Evolutionary conservation across 2,329 filamentous ascomycete species (phyloP).

Genomic region (Lachnellula cervina): DNA sequence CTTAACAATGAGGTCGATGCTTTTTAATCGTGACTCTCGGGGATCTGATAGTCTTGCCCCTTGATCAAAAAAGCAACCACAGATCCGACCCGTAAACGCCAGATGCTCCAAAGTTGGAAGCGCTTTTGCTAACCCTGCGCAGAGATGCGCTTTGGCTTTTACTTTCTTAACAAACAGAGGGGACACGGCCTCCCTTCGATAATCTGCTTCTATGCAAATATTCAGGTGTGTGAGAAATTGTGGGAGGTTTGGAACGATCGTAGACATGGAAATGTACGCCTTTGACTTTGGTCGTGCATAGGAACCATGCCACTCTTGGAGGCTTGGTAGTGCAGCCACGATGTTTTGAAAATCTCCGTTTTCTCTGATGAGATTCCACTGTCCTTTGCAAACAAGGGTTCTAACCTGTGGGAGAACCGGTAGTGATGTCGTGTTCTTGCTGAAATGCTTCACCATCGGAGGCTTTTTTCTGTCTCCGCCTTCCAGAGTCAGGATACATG

Average conservation of each 20-base stretch:
- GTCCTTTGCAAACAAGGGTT: conserved; percentile 67
- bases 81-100: conserved; percentile 68
- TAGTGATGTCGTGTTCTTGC: conserved; percentile 8
- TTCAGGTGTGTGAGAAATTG: conserved; percentile 56
- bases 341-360: conserved; percentile 59
- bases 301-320: conserved; percentile 50
- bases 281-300: conserved; percentile 69
- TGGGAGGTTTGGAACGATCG: conserved; percentile 56
- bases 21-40: conserved; percentile 48
- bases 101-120: conserved; percentile 61
- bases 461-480: conserved; percentile 74
- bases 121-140: conserved; percentile 55
- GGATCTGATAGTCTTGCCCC: conserved; percentile 47
- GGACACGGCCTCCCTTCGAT: conserved; percentile 57
- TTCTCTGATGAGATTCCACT: conserved; percentile 70
- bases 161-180: conserved; percentile 59
- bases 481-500: conserved; percentile 65
- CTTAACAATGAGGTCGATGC: conserved; percentile 67
- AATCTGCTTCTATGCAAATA: conserved; percentile 67
- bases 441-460: conserved; percentile 58
- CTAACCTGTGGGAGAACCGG: conserved; percentile 45
- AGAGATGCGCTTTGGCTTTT: conserved; percentile 56
- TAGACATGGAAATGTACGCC: conserved; percentile 65
- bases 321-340: conserved; percentile 57
- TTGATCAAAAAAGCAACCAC: conserved; percentile 61